Evolutionary conservation across 768 basidiomycete species (phyloP).

Genomic region (Mycena venus): DNA sequence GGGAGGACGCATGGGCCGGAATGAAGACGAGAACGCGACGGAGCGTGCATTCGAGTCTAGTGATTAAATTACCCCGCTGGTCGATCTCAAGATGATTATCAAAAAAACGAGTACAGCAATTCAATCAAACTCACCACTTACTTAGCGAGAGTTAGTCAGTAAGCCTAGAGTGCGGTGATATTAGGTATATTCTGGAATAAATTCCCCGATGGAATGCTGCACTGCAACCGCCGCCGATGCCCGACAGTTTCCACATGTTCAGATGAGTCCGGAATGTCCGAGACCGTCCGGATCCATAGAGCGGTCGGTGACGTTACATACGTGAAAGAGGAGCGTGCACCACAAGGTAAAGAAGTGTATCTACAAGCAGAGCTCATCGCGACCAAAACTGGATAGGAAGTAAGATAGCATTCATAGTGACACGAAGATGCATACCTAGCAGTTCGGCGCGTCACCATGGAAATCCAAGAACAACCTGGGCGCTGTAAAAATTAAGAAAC

Average conservation of each 20-base stretch:
- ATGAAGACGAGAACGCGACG: background rate
- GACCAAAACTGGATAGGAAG: background rate
- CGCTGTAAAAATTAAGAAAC: background rate
- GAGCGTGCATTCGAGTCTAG: background rate
- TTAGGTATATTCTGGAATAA: too few species aligned
- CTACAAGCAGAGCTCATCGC: too few species aligned
- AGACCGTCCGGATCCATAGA: background rate
- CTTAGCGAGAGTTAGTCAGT: background rate
- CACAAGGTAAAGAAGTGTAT: too few species aligned
- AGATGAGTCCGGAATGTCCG: background rate
- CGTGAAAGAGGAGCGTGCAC: too few species aligned
- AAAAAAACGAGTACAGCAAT: background rate
- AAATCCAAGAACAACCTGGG: background rate
- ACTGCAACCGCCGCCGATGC: background rate
- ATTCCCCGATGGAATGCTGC: too few species aligned
- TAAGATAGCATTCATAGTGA: background rate
- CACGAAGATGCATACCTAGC: background rate
- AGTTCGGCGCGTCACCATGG: background rate
- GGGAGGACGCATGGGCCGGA: too few species aligned
- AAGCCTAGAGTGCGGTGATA: too few species aligned
- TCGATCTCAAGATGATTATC: background rate
- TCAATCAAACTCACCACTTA: background rate
- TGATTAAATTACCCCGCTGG: background rate
- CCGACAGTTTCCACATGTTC: background rate
- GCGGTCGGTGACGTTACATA: background rate